phyloP scores from a whole-genome alignment of 1,139 yeast genomes.

The Yamadazyma taylorii region DNA sequence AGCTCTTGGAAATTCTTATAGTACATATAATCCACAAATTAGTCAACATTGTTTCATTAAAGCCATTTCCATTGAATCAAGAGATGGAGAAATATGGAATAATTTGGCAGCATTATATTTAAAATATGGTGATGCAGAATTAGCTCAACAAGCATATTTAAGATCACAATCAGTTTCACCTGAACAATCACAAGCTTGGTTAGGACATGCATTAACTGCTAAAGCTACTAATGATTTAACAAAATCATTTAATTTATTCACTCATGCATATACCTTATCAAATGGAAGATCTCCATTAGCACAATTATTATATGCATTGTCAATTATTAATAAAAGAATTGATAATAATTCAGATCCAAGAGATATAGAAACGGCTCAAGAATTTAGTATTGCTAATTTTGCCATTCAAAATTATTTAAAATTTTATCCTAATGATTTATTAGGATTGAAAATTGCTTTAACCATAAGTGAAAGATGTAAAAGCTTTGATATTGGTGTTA shows the following conservation, averaged over 20 bases:
- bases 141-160: constrained; percentile 72
- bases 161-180: constrained; percentile 85
- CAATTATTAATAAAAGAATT: constrained; percentile 49
- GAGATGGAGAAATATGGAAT: constrained; percentile 73
- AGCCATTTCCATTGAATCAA: constrained; percentile 68
- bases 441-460: constrained; percentile 62
- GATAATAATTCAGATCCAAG: constrained; percentile 42
- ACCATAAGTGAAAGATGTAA: constrained; percentile 71
- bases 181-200: constrained; percentile 75
- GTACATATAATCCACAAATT: constrained; percentile 62
- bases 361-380: constrained; percentile 61
- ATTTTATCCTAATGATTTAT: constrained; percentile 60
- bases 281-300: constrained; percentile 73
- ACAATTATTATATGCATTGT: constrained; percentile 68
- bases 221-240: constrained; percentile 55
- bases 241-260: constrained; percentile 57
- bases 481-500: constrained; percentile 54
- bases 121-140: constrained; percentile 62
- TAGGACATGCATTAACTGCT: constrained; percentile 76
- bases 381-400: constrained; percentile 62
- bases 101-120: constrained; percentile 80
- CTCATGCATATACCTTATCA: constrained; percentile 76
- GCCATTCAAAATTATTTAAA: constrained; percentile 75
- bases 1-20: constrained; percentile 71
- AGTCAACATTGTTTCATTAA: constrained; percentile 93